Conservation (phyloP, 176 grass and related monocot genomes). For the Alloteropsis semialata region DNA sequence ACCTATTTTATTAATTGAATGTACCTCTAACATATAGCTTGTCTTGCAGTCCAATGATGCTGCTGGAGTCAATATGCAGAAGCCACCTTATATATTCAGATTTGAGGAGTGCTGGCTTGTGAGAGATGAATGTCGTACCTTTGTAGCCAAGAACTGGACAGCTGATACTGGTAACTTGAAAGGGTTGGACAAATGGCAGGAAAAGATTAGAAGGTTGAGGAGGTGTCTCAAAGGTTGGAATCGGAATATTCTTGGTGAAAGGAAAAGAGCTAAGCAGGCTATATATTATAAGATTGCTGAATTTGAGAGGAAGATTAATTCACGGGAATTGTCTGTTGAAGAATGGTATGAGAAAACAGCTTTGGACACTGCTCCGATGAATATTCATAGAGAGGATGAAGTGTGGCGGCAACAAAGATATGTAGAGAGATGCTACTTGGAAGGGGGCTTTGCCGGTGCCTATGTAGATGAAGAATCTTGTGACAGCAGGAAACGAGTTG, state of each 20-base stretch:
- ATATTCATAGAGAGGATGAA: slow-evolving; percentile 1
- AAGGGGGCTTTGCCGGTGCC: background rate
- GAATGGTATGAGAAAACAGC: slow-evolving; percentile 7
- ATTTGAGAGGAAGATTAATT: background rate
- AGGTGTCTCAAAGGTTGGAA: background rate
- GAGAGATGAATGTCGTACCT: background rate
- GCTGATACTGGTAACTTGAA: background rate
- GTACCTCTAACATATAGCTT: background rate
- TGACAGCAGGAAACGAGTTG: background rate
- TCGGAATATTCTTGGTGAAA: background rate
- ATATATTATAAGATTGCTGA: background rate
- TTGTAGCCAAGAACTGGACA: background rate
- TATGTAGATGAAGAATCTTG: background rate
- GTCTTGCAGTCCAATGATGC: background rate
- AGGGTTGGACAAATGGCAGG: background rate
- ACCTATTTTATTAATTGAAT: background rate
- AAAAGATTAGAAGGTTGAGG: slow-evolving; percentile 6
- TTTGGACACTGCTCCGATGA: background rate
- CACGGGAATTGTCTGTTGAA: background rate
- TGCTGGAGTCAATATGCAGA: background rate
- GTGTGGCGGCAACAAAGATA: background rate
- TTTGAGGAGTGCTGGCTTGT: slow-evolving; percentile 4
- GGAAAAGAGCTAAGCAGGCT: background rate
- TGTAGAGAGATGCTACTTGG: background rate
- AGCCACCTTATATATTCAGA: background rate